Percentiles rank a stretch among this genome's conserved stretches.
These are phyloP conservation scores for Termitomyces sp. DNA, from an alignment of 768 basidiomycete genomes.

Conservation along the genomic window DNA sequence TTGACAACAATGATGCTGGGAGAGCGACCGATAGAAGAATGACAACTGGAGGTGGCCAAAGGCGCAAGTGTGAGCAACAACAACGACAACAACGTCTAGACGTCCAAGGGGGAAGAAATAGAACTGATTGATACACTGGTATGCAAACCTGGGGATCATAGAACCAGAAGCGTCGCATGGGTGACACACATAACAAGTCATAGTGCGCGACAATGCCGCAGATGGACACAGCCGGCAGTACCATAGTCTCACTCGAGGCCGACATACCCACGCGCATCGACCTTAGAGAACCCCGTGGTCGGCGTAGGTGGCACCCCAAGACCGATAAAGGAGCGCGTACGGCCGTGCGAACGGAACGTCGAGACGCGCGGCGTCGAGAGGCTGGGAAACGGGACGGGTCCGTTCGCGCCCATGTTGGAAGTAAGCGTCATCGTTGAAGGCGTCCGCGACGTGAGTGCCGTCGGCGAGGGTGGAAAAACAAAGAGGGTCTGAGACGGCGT, in stretches of 20 bases:
- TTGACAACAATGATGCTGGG: slow-evolving; percentile 12
- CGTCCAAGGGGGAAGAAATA: slow-evolving; percentile 3
- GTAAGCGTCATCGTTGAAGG: slow-evolving; percentile 83
- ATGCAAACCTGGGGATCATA: slow-evolving; percentile 4
- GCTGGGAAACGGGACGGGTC: slow-evolving; percentile 49
- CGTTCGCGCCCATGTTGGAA: slow-evolving; percentile 43
- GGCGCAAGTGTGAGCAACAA: slow-evolving; percentile 12
- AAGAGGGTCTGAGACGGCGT: slow-evolving; percentile 83
- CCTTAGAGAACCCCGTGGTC: slow-evolving; percentile 78
- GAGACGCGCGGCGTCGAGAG: slow-evolving; percentile 67
- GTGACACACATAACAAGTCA: background rate
- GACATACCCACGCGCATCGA: slow-evolving; percentile 81
- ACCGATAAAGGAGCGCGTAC: slow-evolving; percentile 73
- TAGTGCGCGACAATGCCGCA: background rate
- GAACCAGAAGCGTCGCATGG: background rate
- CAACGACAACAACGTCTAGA: slow-evolving; percentile 19
- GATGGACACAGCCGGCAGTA: background rate
- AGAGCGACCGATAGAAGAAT: background rate
- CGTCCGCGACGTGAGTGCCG: slow-evolving; percentile 52
- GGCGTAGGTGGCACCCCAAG: slow-evolving; percentile 65
- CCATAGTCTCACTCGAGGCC: slow-evolving; percentile 37
- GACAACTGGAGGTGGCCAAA: background rate
- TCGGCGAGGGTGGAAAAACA: slow-evolving; percentile 77
- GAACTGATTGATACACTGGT: slow-evolving; percentile 17
- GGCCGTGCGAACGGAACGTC: slow-evolving; percentile 60